Evolutionary conservation across 306 rosid species (phyloP).

Genomic region (Trifolium repens): DNA sequence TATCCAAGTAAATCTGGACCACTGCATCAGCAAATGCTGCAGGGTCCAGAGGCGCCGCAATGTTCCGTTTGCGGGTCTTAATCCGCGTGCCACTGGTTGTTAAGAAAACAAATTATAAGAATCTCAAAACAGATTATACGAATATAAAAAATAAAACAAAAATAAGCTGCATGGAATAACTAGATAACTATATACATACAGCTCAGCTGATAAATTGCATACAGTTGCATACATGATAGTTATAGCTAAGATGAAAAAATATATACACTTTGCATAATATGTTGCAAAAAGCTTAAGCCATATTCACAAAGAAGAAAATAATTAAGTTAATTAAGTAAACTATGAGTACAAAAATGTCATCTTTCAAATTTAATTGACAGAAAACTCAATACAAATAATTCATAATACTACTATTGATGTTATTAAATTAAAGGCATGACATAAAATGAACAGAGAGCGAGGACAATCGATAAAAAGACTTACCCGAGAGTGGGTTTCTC

Average conservation of each 20-base stretch:
- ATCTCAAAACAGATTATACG: not conserved
- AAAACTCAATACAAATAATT: not conserved
- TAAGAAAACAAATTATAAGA: slow-evolving; percentile 16
- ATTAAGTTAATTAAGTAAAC: not conserved
- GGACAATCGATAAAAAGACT: slow-evolving; percentile 3
- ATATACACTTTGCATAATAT: not conserved
- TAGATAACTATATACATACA: not conserved
- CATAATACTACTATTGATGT: not conserved
- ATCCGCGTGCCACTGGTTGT: slow-evolving; percentile 98
- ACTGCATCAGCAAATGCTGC: slow-evolving; percentile 99
- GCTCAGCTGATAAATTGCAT: not conserved
- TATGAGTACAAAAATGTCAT: slow-evolving; percentile 9
- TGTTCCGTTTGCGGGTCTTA: slow-evolving; percentile 99
- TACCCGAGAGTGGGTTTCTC: slow-evolving; percentile 99
- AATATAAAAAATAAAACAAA: not conserved
- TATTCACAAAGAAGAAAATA: not conserved
- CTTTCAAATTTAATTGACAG: not conserved
- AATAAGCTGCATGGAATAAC: slow-evolving; percentile 1
- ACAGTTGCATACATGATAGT: not conserved
- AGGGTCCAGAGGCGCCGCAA: slow-evolving; percentile 99
- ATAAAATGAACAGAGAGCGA: not conserved
- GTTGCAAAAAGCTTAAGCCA: not conserved
- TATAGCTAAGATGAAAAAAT: not conserved
- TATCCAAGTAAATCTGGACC: slow-evolving; percentile 99
- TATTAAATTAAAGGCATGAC: not conserved